Base-by-base conservation (phyloP, 192 early-diverging fungal genomes). In the Coemansia sp. region DNA sequence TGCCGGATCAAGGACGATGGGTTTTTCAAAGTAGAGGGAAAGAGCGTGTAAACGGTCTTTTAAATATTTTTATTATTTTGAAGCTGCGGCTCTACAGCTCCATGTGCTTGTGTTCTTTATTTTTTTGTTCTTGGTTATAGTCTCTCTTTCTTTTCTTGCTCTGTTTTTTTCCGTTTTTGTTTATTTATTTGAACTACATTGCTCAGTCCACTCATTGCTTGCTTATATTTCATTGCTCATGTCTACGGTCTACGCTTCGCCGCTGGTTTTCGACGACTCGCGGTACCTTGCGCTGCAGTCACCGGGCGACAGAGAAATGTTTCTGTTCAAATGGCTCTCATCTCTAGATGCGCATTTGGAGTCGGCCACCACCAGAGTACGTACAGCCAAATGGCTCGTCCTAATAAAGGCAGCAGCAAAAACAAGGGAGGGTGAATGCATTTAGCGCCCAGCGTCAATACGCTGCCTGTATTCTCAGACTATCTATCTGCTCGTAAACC, bases 291-390 rank as follows among this genome's bases (percentile, higher is more conserved):
- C 62, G 6, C 64, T 83, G 8, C 68, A 59, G 16, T 71, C 81
- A 25, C 58, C 80, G 0, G 85, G 82, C 53, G 89, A 90, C 62
- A 84, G 88, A 56, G 95, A 98, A 69, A 79, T 93, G 52, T 87
- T 85, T 64, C 65, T 97, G 1, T 90, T 96, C 66, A 92, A 93
- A 70, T 98, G 94, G 94, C 84, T 98, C 10, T 86, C 91, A 1
- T 74, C 72, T 47, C 83, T 95, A 5, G 93, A 96, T 80, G 82
- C 84, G 30, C 85, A 91, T 48, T 62, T 93, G 11, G 85, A 88
- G 75, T 60, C 8, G 63, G 71, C 28, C 60, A 46, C 62, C 1
- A 20, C 22, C 49, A 47, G 61, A 56, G 58, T 56, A 60, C 3
- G 49, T 13, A n/a, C 6, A 1, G 16, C 6, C 19, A n/a, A n/a